A percentile compares a stretch with the other conserved stretches of the same genome.
Conservation (phyloP, 2,329 filamentous ascomycete species). For the Cordyceps militaris region DNA sequence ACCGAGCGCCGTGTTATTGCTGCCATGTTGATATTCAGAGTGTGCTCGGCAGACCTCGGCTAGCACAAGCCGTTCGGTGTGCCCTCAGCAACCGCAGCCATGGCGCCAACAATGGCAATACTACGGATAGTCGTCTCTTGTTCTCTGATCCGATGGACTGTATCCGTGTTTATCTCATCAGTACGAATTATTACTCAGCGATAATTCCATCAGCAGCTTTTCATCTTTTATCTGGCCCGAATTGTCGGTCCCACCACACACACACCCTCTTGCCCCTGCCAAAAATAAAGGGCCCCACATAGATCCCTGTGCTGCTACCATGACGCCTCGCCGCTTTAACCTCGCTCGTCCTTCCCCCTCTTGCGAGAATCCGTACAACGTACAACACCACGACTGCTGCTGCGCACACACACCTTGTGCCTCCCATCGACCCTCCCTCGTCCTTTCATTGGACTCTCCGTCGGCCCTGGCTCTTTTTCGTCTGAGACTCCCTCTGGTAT, state of each 20-base stretch:
- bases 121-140: background rate
- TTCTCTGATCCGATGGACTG: background rate
- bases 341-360: background rate
- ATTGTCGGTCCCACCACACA: constrained; percentile 4
- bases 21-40: background rate
- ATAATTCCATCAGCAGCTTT: background rate
- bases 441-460: background rate
- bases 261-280: constrained; percentile 2
- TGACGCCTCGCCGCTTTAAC: background rate
- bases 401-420: background rate
- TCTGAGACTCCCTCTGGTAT: background rate
- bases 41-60: background rate
- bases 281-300: constrained; percentile 6
- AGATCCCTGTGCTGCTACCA: background rate
- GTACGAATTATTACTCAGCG: background rate
- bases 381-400: background rate
- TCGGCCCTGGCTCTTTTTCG: background rate
- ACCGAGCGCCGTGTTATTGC: background rate
- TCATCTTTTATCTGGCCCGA: constrained; percentile 7
- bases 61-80: background rate
- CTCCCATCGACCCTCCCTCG: background rate
- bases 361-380: background rate
- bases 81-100: background rate
- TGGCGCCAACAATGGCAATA: background rate
- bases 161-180: background rate